These are phyloP conservation scores for Glaciozyma antarctica DNA, from an alignment of 768 basidiomycete species.

Conservation along the genomic window DNA sequence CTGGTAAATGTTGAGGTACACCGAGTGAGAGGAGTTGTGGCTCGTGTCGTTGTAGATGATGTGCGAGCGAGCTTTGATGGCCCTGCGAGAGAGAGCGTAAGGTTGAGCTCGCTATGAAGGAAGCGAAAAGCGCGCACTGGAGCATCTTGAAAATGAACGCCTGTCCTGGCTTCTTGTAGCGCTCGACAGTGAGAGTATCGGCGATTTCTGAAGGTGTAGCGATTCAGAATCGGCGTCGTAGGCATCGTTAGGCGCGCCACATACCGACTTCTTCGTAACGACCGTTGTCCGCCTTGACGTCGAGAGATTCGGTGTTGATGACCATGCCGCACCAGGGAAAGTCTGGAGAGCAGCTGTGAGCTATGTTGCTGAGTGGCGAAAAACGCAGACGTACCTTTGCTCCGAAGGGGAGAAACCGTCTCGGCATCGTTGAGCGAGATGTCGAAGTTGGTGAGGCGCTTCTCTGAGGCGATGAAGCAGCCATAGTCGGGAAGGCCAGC, in stretches of 20 bases:
- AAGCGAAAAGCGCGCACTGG: not conserved
- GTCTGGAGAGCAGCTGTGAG: slow-evolving; percentile 42
- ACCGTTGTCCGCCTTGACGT: slow-evolving; percentile 45
- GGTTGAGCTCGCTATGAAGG: not conserved
- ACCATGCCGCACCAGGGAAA: slow-evolving; percentile 91
- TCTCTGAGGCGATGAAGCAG: slow-evolving; percentile 76
- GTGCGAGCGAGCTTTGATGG: slow-evolving; percentile 53
- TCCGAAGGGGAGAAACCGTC: slow-evolving; percentile 34
- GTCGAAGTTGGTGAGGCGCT: slow-evolving; percentile 82
- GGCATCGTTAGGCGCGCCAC: slow-evolving; percentile 48
- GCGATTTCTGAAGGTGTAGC: slow-evolving; percentile 46
- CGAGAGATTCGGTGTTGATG: slow-evolving; percentile 65
- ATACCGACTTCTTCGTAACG: slow-evolving; percentile 8
- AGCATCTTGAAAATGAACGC: slow-evolving; percentile 65
- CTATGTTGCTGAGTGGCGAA: slow-evolving; percentile 46
- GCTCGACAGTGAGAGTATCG: slow-evolving; percentile 62
- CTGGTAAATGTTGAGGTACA: slow-evolving; percentile 77
- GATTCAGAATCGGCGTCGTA: slow-evolving; percentile 46
- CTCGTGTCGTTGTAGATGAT: slow-evolving; percentile 31
- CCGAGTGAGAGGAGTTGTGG: slow-evolving; percentile 57
- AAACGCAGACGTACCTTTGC: slow-evolving; percentile 9
- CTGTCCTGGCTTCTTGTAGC: slow-evolving; percentile 55
- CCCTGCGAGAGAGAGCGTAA: slow-evolving; percentile 41
- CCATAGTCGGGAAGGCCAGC: slow-evolving; percentile 88
- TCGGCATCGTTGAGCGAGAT: slow-evolving; percentile 32